Base-by-base conservation (phyloP, 257 asterid species). In the Nemophila menziesii region DNA sequence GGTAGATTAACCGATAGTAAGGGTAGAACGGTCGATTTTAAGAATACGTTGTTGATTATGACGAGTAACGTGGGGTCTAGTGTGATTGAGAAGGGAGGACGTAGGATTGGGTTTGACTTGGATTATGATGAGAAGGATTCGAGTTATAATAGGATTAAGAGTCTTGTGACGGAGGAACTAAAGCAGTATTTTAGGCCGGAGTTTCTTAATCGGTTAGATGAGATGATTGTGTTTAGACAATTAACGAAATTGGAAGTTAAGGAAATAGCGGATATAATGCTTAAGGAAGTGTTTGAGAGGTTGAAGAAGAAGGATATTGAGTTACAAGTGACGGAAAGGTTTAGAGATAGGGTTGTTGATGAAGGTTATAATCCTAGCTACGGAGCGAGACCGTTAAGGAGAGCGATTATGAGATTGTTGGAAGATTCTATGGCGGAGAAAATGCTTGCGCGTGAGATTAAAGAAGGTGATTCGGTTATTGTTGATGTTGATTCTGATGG, bases 391-490 rank as follows among this genome's bases (percentile, higher is more conserved):
- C 94, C 97, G 2, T 58, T 86, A 11, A 64, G 86, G 46, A 59
- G 94, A 54, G 93, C 97, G 11, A 86, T 86, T 13, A 82, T 77
- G 78, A 79, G 86, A 51, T 71, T 75, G 5, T 41, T 86, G 64
- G 92, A 82, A 67, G 94, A 86, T 27, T 67, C 74, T 64, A 76
- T 86, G 94, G 94, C 94, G 0, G 93, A 86, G 73, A 74, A 63
- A 64, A 70, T 82, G 72, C 77, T 82, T 12, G 73, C 79, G 0
- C 65, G 84, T 0, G 73, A 74, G 33, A 68, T 79, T 54, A 79
- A 77, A 57, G 85, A 77, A 47, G 93, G 92, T 0, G 93, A 86
- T 41, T 64, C 82, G 0, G 80, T 82, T 3, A 63, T 69, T 5
- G 74, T 77, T 0, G 82, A 74, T 36, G 93, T 69, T 11, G 79